Evolutionary conservation across 1,284 basidiomycete species (phyloP).

Genomic region (Malassezia pachydermatis): DNA sequence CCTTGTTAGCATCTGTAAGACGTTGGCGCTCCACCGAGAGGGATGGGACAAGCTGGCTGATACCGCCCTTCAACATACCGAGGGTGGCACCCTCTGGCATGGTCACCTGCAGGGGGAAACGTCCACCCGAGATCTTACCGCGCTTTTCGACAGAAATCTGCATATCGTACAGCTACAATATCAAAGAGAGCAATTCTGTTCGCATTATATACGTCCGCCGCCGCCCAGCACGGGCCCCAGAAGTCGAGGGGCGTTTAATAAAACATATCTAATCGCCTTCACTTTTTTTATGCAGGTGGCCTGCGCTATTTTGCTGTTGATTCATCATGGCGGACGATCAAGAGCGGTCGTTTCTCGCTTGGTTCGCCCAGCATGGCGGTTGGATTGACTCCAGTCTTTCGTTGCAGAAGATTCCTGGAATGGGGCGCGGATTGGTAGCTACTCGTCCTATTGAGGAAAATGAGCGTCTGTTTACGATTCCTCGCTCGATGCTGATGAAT

Average conservation of each 20-base stretch:
- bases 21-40: constrained; percentile 36
- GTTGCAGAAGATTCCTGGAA: constrained; percentile 54
- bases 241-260: constrained; percentile 7
- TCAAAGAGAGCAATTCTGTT: too few species aligned
- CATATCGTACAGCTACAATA: too few species aligned
- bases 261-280: constrained; percentile 18
- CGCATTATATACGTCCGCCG: too few species aligned
- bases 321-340: constrained; percentile 8
- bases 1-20: constrained; percentile 35
- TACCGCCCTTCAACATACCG: constrained; percentile 29
- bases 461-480: constrained; percentile 69
- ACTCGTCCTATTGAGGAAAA: constrained; percentile 63
- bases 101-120: constrained; percentile 13
- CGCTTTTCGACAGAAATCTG: constrained; percentile 8
- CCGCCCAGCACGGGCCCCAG: too few species aligned
- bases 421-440: constrained; percentile 65
- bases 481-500: constrained; percentile 66
- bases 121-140: constrained; percentile 8
- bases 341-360: constrained; percentile 43
- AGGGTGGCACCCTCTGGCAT: constrained; percentile 25
- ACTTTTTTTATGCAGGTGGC: neutral
- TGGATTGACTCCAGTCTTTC: constrained; percentile 49
- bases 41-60: constrained; percentile 20
- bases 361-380: constrained; percentile 48
- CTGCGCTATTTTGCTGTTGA: neutral